Conservation (phyloP, 2,329 filamentous ascomycete genomes). For the Teratosphaeriaceae sp. region DNA sequence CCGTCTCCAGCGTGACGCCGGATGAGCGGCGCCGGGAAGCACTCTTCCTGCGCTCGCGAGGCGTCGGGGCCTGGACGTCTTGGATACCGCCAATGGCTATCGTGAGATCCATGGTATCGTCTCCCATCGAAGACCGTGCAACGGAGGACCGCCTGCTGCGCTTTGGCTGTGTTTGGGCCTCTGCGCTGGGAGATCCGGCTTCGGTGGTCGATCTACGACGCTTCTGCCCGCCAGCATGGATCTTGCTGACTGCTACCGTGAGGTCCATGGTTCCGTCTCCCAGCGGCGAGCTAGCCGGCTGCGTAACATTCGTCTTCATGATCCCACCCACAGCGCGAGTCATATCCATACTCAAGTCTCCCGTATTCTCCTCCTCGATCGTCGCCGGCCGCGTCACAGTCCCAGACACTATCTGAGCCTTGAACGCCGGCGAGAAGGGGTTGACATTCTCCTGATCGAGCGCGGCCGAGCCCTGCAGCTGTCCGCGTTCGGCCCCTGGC, state of each 20-base stretch:
- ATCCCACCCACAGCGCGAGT: slow-evolving; percentile 79
- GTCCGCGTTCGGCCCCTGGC: slow-evolving; percentile 59
- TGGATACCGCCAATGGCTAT: slow-evolving; percentile 32
- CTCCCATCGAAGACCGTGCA: slow-evolving; percentile 32
- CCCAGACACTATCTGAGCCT: slow-evolving; percentile 23
- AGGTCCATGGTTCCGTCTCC: slow-evolving; percentile 44
- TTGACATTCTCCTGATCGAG: slow-evolving; percentile 46
- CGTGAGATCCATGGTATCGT: slow-evolving; percentile 36
- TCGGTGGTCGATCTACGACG: slow-evolving; percentile 35
- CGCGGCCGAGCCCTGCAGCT: slow-evolving; percentile 16
- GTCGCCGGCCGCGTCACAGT: slow-evolving; percentile 15
- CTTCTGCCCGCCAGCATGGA: slow-evolving; percentile 38
- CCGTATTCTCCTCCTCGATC: slow-evolving; percentile 36
- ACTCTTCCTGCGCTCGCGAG: slow-evolving; percentile 21
- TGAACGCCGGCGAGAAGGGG: slow-evolving; percentile 42
- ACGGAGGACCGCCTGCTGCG: slow-evolving; percentile 32
- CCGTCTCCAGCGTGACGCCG: slow-evolving; percentile 29
- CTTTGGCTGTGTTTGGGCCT: slow-evolving; percentile 23
- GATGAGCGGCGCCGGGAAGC: slow-evolving; percentile 31
- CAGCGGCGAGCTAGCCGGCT: slow-evolving; percentile 14
- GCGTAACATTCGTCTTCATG: slow-evolving; percentile 41
- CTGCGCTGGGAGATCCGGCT: slow-evolving; percentile 25
- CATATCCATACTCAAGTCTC: slow-evolving; percentile 89
- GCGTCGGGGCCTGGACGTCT: slow-evolving; percentile 17
- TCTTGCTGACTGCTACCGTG: slow-evolving; percentile 48